Percentiles rank a stretch among this genome's conserved stretches.
phyloP scores from a whole-genome alignment of 1,139 yeast genomes.

The Blastobotrys raffinosifermentans region DNA sequence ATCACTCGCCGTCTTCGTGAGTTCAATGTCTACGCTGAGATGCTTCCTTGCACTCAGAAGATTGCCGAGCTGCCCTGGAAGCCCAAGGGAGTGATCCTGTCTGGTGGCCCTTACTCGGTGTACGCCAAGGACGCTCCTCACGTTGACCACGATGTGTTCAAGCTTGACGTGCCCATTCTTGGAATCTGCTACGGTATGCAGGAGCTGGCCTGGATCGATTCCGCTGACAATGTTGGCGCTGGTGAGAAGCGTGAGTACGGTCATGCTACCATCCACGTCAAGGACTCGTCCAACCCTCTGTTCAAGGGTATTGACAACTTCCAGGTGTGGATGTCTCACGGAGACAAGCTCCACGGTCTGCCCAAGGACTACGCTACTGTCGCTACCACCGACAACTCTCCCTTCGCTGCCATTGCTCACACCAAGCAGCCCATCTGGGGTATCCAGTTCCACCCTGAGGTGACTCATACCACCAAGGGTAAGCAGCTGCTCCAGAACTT shows the following conservation, averaged over 20 bases:
- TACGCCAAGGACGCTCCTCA: slow-evolving; percentile 95
- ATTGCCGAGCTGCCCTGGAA: slow-evolving; percentile 86
- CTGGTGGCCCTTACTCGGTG: slow-evolving; percentile 98
- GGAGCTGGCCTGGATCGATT: slow-evolving; percentile 97
- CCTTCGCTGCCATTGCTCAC: slow-evolving; percentile 88
- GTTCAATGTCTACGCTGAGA: slow-evolving; percentile 96
- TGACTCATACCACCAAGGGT: slow-evolving; percentile 92
- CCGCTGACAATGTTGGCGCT: slow-evolving; percentile 81
- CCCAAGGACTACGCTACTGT: slow-evolving; percentile 87
- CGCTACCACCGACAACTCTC: slow-evolving; percentile 91
- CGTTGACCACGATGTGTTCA: slow-evolving; percentile 89
- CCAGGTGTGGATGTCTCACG: slow-evolving; percentile 99
- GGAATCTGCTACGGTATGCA: slow-evolving; percentile 99
- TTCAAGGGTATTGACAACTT: slow-evolving; percentile 88
- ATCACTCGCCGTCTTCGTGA: slow-evolving; percentile 97
- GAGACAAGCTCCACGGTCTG: slow-evolving; percentile 86
- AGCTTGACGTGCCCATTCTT: slow-evolving; percentile 85
- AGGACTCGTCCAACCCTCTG: slow-evolving; percentile 60
- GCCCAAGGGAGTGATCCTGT: slow-evolving; percentile 92
- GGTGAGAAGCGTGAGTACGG: slow-evolving; percentile 99
- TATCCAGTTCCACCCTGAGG: slow-evolving; percentile 99
- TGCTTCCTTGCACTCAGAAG: slow-evolving; percentile 98
- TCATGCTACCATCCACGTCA: slow-evolving; percentile 81
- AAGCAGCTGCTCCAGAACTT: slow-evolving; percentile 80
- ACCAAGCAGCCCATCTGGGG: slow-evolving; percentile 73